Base-by-base conservation (phyloP, 345 rosid species). In the Linum tenue region DNA sequence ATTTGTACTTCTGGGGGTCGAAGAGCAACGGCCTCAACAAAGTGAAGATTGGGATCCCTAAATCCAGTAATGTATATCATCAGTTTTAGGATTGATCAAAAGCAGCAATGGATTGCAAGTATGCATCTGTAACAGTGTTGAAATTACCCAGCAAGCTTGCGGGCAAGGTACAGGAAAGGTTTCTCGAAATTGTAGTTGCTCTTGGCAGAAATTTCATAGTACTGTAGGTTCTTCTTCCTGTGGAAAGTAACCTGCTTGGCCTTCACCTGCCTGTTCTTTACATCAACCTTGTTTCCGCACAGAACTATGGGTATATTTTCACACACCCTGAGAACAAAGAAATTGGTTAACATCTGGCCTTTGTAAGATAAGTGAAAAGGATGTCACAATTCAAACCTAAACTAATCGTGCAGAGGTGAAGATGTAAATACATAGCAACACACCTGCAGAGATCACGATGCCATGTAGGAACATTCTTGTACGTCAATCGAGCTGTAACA, bases 211-310 rank as follows among this genome's bases (percentile, higher is more conserved):
- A 91, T 91, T 69, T 91, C 96, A 50, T 91, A 91, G 79, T 91
- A 91, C 66, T 86, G 96, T 1, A 91, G 82, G 70, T 88, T 88
- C 84, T 88, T 91, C 89, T 91, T 86, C 85, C 96, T 82, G 86
- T 89, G 95, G 84, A 86, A 89, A 0, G 96, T 91, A 1, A 89
- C 96, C 69, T 89, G 92, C 73, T 91, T 89, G 2, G 96, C 95
- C 83, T 91, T 89, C 6, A 91, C 96, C 67, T 87, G 98, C 89
- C 98, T 87, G 72, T 87, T 91, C 88, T 85, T 91, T 51, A 89
- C 98, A 73, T 91, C 96, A 36, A 85, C 98, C 72, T 91, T 91
- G 84, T 91, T 91, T 1, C 98, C 98, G 1, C 98, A 91, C 0
- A 91, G 81, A 66, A 91, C 98, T 71, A 91, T 89, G 0, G 98